phyloP scores from a whole-genome alignment of 2,329 filamentous ascomycete species.

The Ophiocordyceps camponoti-floridani region DNA sequence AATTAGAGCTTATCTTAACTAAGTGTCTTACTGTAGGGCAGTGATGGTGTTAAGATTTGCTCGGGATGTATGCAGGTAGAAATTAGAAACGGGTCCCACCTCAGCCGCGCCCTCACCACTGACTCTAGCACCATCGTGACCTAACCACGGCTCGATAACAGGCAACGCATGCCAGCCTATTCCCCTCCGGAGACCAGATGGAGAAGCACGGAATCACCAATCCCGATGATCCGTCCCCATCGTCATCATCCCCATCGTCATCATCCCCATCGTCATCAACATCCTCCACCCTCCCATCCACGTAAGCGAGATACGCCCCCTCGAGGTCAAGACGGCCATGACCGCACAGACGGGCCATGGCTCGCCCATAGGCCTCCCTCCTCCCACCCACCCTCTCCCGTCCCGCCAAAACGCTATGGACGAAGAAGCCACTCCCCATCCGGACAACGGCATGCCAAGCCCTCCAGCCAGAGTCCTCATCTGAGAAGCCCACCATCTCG shows the following conservation, averaged over 20 bases:
- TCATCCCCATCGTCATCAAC: background rate
- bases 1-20: too few relatives aligned
- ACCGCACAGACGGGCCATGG: too few relatives aligned
- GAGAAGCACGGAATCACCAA: slow-evolving; percentile 17
- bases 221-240: background rate
- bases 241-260: background rate
- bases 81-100: too few relatives aligned
- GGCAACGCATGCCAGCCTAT: slow-evolving; percentile 15
- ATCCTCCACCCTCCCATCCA: too few relatives aligned
- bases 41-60: too few relatives aligned
- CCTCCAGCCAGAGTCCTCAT: slow-evolving; percentile 10
- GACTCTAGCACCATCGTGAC: background rate
- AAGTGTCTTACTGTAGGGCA: too few relatives aligned
- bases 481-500: slow-evolving; percentile 6
- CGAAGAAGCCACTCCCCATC: background rate
- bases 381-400: too few relatives aligned
- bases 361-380: too few relatives aligned
- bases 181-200: slow-evolving; percentile 14
- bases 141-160: slow-evolving; percentile 10
- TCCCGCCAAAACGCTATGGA: too few relatives aligned
- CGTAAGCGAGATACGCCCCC: too few relatives aligned
- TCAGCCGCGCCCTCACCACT: background rate
- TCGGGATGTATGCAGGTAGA: too few relatives aligned
- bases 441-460: slow-evolving; percentile 12
- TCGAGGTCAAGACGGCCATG: too few relatives aligned